Evolutionary conservation across 192 early-diverging fungal species (phyloP).

Genomic region (Coemansia sp.): DNA sequence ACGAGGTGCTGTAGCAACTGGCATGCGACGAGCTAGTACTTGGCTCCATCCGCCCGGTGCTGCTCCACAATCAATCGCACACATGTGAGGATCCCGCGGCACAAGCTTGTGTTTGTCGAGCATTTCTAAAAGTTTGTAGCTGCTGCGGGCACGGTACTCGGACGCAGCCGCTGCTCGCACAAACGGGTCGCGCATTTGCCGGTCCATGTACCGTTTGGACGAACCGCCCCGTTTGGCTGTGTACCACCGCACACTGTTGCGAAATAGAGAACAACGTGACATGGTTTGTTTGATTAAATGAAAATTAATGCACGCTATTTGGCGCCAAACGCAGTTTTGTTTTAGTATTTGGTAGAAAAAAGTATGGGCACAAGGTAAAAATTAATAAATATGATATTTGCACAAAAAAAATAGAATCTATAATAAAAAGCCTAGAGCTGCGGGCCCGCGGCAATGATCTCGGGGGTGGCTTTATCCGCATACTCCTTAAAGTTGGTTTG

Average conservation of each 20-base stretch:
- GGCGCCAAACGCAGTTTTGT: no score
- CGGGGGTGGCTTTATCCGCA: slow-evolving; percentile 70
- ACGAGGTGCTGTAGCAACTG: not conserved
- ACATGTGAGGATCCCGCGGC: slow-evolving; percentile 11
- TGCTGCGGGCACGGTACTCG: slow-evolving; percentile 69
- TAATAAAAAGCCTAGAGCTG: not conserved
- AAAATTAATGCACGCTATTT: no score
- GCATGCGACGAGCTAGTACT: slow-evolving; percentile 55
- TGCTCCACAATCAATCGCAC: slow-evolving; percentile 67
- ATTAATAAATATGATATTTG: not conserved
- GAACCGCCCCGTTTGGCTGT: slow-evolving; percentile 43
- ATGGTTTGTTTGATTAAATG: no score
- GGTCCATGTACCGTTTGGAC: slow-evolving; percentile 62
- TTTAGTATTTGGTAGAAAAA: no score
- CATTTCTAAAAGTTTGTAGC: slow-evolving; percentile 69
- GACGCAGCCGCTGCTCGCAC: slow-evolving; percentile 58
- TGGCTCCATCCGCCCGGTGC: slow-evolving; percentile 81
- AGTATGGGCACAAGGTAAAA: not conserved
- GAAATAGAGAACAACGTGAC: no score
- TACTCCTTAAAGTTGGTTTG: slow-evolving; percentile 88
- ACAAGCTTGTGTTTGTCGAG: slow-evolving; percentile 55
- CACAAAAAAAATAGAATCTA: not conserved
- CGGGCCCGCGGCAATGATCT: slow-evolving; percentile 74
- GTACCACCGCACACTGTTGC: not conserved
- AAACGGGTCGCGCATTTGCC: slow-evolving; percentile 70